phyloP scores from a whole-genome alignment of 371 early-diverging fungal species.

The Phascolomyces articulosus region DNA sequence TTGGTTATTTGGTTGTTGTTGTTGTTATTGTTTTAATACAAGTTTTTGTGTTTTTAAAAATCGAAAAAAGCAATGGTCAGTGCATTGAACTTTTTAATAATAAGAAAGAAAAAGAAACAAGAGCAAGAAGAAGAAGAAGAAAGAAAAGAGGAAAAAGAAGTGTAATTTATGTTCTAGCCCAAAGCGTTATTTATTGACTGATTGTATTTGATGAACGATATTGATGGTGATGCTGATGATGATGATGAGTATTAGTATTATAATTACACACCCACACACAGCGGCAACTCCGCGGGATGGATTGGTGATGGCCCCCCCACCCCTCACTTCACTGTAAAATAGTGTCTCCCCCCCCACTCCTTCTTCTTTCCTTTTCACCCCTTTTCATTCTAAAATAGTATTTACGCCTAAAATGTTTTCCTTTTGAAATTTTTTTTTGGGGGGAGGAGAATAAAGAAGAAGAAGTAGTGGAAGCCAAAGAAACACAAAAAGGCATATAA shows the following conservation, averaged over 20 bases:
- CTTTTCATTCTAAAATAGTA: not conserved
- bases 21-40: not conserved
- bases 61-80: conserved; percentile 2
- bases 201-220: not conserved
- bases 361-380: not conserved
- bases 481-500: too few species aligned
- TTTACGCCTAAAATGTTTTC: conserved; percentile 4
- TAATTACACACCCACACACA: too few species aligned
- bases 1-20: not conserved
- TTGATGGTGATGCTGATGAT: not conserved
- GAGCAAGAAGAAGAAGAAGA: not conserved
- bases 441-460: not conserved
- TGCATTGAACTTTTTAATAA: conserved; percentile 2
- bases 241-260: too few species aligned
- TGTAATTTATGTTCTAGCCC: not conserved
- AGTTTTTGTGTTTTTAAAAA: not conserved
- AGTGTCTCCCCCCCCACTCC: not conserved
- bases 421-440: not conserved
- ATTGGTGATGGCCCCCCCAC: not conserved
- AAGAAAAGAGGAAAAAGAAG: not conserved
- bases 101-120: not conserved
- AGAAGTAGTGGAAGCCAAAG: not conserved
- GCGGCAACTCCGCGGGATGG: conserved; percentile 6
- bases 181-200: not conserved
- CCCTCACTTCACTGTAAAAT: too few species aligned